These are phyloP conservation scores for Tetrahymena borealis DNA, from an alignment of 73 alveolate genomes.

Conservation along the genomic window DNA sequence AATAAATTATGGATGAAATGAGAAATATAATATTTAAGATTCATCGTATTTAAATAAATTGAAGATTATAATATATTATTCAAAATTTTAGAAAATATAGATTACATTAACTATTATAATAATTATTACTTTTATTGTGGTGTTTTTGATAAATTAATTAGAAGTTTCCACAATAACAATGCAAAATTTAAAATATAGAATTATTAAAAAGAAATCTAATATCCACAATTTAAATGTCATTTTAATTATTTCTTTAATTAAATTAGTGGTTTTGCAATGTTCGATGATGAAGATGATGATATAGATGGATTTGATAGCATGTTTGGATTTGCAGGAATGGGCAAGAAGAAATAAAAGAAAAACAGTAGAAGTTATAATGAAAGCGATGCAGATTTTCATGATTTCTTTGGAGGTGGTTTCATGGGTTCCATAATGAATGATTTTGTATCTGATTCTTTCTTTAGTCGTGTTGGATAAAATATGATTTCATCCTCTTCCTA, in stretches of 20 bases:
- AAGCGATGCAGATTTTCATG: background rate
- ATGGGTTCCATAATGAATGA: background rate
- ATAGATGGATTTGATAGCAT: background rate
- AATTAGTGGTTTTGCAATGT: background rate
- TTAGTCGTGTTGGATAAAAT: background rate
- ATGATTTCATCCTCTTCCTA: background rate
- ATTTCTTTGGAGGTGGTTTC: background rate
- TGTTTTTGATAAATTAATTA: too few relatives aligned
- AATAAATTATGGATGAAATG: too few relatives aligned
- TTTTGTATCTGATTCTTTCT: background rate
- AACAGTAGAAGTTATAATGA: background rate
- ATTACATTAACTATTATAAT: too few relatives aligned
- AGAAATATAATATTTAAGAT: too few relatives aligned
- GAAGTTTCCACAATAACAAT: too few relatives aligned
- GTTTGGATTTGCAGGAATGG: constrained; percentile 1
- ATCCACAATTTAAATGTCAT: background rate
- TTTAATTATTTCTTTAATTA: background rate
- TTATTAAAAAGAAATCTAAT: background rate
- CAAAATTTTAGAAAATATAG: too few relatives aligned
- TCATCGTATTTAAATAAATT: too few relatives aligned
- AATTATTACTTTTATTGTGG: too few relatives aligned
- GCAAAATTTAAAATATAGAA: background rate
- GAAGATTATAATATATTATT: too few relatives aligned
- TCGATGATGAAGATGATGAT: background rate
- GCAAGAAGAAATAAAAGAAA: background rate